phyloP scores from a whole-genome alignment of 257 asterid species.

The Ajuga chamaepitys region DNA sequence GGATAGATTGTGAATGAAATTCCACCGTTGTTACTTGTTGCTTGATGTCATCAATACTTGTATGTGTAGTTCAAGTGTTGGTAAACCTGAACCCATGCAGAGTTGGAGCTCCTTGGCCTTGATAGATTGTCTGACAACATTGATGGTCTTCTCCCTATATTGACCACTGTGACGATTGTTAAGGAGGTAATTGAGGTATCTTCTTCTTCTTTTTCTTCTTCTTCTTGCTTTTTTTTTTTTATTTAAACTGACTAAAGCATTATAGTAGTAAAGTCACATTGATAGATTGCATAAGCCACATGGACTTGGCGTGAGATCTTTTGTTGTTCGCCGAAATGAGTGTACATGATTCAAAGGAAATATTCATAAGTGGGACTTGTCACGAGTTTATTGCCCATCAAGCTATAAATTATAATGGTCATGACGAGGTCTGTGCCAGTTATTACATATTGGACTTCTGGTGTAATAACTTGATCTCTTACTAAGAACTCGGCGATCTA shows the following conservation, averaged over 20 bases:
- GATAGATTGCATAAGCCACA: slow-evolving; percentile 42
- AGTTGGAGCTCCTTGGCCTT: slow-evolving; percentile 78
- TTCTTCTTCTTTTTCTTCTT: no score
- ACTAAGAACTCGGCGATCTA: background rate
- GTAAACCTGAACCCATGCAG: slow-evolving; percentile 72
- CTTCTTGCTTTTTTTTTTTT: slow-evolving; percentile 11
- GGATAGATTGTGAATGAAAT: slow-evolving; percentile 79
- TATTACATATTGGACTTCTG: slow-evolving; percentile 10
- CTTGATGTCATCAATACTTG: slow-evolving; percentile 51
- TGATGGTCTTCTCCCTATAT: slow-evolving; percentile 66
- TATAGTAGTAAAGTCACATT: slow-evolving; percentile 7
- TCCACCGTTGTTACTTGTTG: slow-evolving; percentile 66
- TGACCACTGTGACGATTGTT: slow-evolving; percentile 56
- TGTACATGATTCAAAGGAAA: slow-evolving; percentile 89
- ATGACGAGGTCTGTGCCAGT: slow-evolving; percentile 76
- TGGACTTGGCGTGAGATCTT: slow-evolving; percentile 87
- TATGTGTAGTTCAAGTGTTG: slow-evolving; percentile 38
- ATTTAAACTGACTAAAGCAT: background rate
- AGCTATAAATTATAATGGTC: slow-evolving; percentile 94
- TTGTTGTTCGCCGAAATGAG: slow-evolving; percentile 84
- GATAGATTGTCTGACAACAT: slow-evolving; percentile 59
- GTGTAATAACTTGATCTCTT: background rate
- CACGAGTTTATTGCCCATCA: slow-evolving; percentile 62
- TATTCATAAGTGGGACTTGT: slow-evolving; percentile 85
- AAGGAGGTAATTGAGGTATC: slow-evolving; percentile 82